A percentile compares a stretch with the other conserved stretches of the same genome.
phyloP scores from a whole-genome alignment of 2,329 filamentous ascomycete genomes.

The Elsinoe arachidis region DNA sequence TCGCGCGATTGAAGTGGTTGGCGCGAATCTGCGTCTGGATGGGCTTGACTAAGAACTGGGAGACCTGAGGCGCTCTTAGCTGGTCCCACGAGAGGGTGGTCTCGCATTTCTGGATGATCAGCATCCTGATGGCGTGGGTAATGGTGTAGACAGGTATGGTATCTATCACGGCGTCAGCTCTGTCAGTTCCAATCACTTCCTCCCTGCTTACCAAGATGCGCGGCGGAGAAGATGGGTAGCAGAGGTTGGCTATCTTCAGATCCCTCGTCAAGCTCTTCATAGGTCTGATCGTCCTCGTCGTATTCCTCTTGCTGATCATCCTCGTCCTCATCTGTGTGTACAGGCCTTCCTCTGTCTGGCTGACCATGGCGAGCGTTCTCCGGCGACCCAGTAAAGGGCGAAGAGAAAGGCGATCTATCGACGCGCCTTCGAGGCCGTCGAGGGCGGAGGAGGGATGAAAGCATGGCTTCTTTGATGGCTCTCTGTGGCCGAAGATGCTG shows the following conservation, averaged over 20 bases:
- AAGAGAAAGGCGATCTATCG: constrained; percentile 18
- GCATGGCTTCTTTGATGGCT: constrained; percentile 20
- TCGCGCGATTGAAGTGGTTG: constrained; percentile 76
- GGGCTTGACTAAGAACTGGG: constrained; percentile 89
- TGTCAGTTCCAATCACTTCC: neutral
- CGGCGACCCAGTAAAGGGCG: constrained; percentile 17
- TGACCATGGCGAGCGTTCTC: constrained; percentile 24
- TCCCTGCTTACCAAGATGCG: constrained; percentile 56
- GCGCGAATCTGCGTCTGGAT: constrained; percentile 82
- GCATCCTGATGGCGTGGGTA: constrained; percentile 78
- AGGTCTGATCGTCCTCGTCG: constrained; percentile 33
- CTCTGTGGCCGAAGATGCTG: neutral
- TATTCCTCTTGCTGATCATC: constrained; percentile 25
- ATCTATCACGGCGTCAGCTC: constrained; percentile 46
- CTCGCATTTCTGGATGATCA: constrained; percentile 78
- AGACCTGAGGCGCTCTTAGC: constrained; percentile 87
- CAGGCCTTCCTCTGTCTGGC: constrained; percentile 17
- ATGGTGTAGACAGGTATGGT: constrained; percentile 80
- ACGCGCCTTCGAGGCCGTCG: constrained; percentile 25
- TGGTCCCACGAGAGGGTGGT: constrained; percentile 93
- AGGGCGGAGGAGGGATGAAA: constrained; percentile 30
- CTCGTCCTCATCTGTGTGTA: constrained; percentile 10
- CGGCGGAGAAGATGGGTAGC: constrained; percentile 71
- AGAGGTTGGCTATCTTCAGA: constrained; percentile 44
- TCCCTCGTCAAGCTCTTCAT: constrained; percentile 35